Evolutionary conservation across 768 basidiomycete species (phyloP).

Genomic region (Boletus vinaceobasis): DNA sequence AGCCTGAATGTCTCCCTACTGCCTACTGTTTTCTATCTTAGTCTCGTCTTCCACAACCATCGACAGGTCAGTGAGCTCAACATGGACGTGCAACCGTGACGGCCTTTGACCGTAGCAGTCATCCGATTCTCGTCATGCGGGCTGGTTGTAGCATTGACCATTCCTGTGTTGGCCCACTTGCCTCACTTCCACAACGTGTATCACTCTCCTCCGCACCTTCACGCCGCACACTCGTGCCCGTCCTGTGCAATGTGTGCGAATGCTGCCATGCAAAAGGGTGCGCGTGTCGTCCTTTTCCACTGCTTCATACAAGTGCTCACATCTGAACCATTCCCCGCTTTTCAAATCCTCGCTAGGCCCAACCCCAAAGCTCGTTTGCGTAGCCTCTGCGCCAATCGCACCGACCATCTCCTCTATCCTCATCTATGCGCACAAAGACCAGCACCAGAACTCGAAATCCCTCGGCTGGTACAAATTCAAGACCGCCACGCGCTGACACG

Average conservation of each 20-base stretch:
- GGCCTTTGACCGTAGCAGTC: neutral
- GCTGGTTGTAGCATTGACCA: slow-evolving; percentile 8
- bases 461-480: slow-evolving; percentile 23
- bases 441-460: slow-evolving; percentile 22
- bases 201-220: slow-evolving; percentile 16
- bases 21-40: neutral
- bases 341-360: slow-evolving; percentile 1
- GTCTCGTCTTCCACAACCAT: too few species aligned
- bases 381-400: slow-evolving; percentile 11
- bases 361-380: slow-evolving; percentile 1
- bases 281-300: slow-evolving; percentile 22
- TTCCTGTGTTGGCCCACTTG: neutral
- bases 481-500: slow-evolving; percentile 36
- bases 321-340: slow-evolving; percentile 1
- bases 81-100: neutral
- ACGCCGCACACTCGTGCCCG: slow-evolving; percentile 32
- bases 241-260: slow-evolving; percentile 25
- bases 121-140: neutral
- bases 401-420: slow-evolving; percentile 3
- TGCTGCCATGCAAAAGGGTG: slow-evolving; percentile 25
- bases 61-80: neutral
- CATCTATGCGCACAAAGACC: slow-evolving; percentile 26
- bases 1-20: neutral
- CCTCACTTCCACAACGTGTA: slow-evolving; percentile 30
- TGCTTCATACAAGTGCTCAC: slow-evolving; percentile 13